phyloP scores from a whole-genome alignment of 441 rosid genomes.

The Macaranga tanarius region DNA sequence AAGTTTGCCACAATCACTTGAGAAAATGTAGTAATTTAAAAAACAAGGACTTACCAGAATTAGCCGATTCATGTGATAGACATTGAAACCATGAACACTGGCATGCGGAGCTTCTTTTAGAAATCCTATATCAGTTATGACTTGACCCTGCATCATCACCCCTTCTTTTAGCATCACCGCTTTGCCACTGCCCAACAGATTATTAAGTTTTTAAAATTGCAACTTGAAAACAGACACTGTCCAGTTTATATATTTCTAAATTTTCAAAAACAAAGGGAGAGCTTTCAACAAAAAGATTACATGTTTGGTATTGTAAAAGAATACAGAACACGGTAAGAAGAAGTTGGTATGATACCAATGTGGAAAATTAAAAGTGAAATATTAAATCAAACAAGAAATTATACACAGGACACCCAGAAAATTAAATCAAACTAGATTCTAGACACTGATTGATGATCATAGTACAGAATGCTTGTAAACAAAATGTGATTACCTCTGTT shows the following conservation, averaged over 20 bases:
- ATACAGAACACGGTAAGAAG: too few species aligned
- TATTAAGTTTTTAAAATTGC: slow-evolving; percentile 18
- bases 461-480: too few species aligned
- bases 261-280: neutral
- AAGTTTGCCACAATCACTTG: neutral
- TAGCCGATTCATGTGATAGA: slow-evolving; percentile 91
- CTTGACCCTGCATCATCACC: slow-evolving; percentile 84
- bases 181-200: slow-evolving; percentile 90
- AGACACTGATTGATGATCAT: too few species aligned
- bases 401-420: too few species aligned
- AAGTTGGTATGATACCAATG: too few species aligned
- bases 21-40: neutral
- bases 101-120: slow-evolving; percentile 84
- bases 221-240: too few species aligned
- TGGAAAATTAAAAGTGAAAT: too few species aligned
- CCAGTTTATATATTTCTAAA: slow-evolving; percentile 4
- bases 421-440: too few species aligned
- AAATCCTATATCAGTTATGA: slow-evolving; percentile 88
- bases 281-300: neutral
- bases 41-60: slow-evolving; percentile 56
- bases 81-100: slow-evolving; percentile 73
- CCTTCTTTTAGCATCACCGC: slow-evolving; percentile 96
- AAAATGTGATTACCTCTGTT: too few species aligned
- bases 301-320: too few species aligned
- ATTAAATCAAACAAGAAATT: too few species aligned